A percentile compares a stretch with the other conserved stretches of the same genome.
These are phyloP conservation scores for Blastocladiella britannica DNA, from an alignment of 192 early-diverging fungal species.

Conservation along the genomic window DNA sequence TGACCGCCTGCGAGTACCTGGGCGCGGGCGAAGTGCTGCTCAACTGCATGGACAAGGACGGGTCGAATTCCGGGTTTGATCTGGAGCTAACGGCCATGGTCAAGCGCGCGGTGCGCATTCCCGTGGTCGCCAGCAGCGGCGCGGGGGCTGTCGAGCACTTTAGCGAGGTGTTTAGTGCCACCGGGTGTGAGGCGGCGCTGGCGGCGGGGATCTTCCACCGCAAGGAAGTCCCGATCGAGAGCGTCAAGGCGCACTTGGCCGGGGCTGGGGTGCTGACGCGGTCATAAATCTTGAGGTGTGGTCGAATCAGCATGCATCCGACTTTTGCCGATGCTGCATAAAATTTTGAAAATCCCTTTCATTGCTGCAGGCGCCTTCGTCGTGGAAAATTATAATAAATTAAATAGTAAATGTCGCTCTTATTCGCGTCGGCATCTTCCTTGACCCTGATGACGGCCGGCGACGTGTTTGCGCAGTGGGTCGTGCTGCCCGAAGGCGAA, in stretches of 20 bases:
- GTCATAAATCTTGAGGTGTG: no score
- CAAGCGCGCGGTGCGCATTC: slow-evolving; percentile 62
- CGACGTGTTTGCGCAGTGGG: not conserved
- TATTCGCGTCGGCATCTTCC: no score
- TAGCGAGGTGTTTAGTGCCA: slow-evolving; percentile 59
- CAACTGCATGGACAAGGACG: slow-evolving; percentile 99
- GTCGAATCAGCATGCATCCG: no score
- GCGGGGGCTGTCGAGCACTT: slow-evolving; percentile 80
- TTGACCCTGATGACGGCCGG: not conserved
- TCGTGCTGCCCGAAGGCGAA: not conserved
- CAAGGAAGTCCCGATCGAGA: slow-evolving; percentile 68
- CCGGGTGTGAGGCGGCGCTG: slow-evolving; percentile 80
- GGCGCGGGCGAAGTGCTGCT: slow-evolving; percentile 94
- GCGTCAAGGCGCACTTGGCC: slow-evolving; percentile 56
- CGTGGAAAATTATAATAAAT: no score
- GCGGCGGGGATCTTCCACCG: slow-evolving; percentile 98
- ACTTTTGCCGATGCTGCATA: no score
- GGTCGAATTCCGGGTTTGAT: slow-evolving; percentile 93
- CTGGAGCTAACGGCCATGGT: slow-evolving; percentile 60
- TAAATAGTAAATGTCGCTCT: no score
- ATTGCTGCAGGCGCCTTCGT: no score
- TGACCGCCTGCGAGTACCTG: slow-evolving; percentile 62
- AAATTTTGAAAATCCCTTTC: no score
- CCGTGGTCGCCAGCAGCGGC: slow-evolving; percentile 94
- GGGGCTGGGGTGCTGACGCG: slow-evolving; percentile 30